Conservation (phyloP, 768 basidiomycete genomes). For the Pisolithus albus region DNA sequence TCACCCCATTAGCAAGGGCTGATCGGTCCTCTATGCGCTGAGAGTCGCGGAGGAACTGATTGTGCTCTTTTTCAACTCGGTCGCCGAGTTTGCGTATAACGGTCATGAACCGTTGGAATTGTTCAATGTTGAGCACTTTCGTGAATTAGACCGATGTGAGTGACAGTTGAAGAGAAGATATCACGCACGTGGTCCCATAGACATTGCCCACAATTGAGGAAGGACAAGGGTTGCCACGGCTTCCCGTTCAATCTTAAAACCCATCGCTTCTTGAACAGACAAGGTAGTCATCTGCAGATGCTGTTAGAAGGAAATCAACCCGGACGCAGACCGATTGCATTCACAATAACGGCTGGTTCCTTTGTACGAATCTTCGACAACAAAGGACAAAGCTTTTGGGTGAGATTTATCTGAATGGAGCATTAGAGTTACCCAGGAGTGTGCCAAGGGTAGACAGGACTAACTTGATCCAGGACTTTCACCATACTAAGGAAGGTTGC, state of each 20-base stretch:
- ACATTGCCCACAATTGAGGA: constrained; percentile 95
- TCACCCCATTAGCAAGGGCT: constrained; percentile 37
- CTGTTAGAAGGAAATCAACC: constrained; percentile 1
- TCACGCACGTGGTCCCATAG: constrained; percentile 81
- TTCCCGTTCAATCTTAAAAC: constrained; percentile 87
- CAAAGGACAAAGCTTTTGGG: constrained; percentile 92
- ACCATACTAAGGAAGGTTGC: constrained; percentile 82
- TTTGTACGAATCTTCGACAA: constrained; percentile 94
- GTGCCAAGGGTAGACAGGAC: constrained; percentile 6
- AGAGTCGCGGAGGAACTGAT: constrained; percentile 87
- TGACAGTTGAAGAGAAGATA: background rate
- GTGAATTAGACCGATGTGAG: constrained; percentile 4
- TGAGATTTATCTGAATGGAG: constrained; percentile 62
- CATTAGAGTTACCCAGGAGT: background rate
- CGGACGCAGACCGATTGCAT: background rate
- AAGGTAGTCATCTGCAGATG: constrained; percentile 71
- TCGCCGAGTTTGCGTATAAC: constrained; percentile 72
- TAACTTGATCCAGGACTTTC: constrained; percentile 81
- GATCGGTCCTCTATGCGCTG: constrained; percentile 83
- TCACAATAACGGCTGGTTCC: constrained; percentile 90
- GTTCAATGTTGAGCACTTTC: constrained; percentile 69
- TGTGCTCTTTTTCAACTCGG: constrained; percentile 89
- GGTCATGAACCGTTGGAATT: constrained; percentile 90
- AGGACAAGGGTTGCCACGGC: constrained; percentile 84
- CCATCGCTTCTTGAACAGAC: constrained; percentile 93